Base-by-base conservation (phyloP, 805 yeast genomes). In the Ogataea allantospora region DNA sequence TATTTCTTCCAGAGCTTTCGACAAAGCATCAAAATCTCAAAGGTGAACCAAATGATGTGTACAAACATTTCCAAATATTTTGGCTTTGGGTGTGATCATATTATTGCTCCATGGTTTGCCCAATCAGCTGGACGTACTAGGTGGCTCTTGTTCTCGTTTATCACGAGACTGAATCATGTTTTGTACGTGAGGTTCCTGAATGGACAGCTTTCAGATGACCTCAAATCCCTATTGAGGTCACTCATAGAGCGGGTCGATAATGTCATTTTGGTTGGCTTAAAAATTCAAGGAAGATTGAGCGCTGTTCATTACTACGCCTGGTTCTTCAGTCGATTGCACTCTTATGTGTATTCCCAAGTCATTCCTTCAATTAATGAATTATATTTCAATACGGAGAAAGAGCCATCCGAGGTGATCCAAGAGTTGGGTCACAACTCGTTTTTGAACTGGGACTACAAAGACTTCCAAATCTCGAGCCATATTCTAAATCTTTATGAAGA, bases 31-130 rank as follows among this genome's bases (percentile, higher is more conserved):
- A 69, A 65, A 23, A 48, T 70, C 11, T 27, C 61, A 3, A 65
- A 68, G 11, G 51, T 59, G 5, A 54, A 60, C 24, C 42, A 54
- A 40, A 58, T 62, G 17, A 40, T 71, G 19, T 50, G 67, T 15
- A 47, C 46, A 23, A 60, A 63, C 34, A 57, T 63, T 39, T 43
- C 52, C 2, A 27, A 46, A 1, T 65, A 66, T 47, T 73, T 75
- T 50, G 77, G 71, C 2, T 48, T 53, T 2, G 68, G 70, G 0
- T 63, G 69, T 2, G 73, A 65, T 30, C 56, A 65, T 32, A 50
- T 67, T 7, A 33, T 76, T 21, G 73, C 66, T 38, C 77, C 80
- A 1, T 15, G 29, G 2, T n/a, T 53, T 6, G 14, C 52, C 2
- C 31, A 22, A 15, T 16, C 45, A 7, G 12, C 47, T 4, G 37